Evolutionary conservation across 352 stramenopile genomes (phyloP), one percentile per base, ranked within the genome.

Genomic region (Pythium scleroteichum): DNA sequence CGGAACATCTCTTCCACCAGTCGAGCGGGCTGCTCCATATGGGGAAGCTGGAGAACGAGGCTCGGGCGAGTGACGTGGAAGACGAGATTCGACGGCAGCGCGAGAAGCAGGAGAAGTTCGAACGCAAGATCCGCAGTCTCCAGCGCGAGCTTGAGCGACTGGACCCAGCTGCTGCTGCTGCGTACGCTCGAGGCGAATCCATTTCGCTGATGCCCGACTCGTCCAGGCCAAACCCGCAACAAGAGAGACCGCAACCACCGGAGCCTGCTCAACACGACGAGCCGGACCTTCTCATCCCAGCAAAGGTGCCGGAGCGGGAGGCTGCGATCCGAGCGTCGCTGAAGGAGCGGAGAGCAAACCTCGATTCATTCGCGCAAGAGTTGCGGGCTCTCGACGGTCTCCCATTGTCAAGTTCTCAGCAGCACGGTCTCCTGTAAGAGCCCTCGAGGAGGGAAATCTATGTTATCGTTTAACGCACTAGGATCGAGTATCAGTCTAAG

Each of bases 1-100:
- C 74, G 0, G 38, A 62, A 23, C 72, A 79, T 56, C 35, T 90
- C 13, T 78, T 88, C 42, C 57, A 68, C 23, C 82, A 72, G 41
- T 73, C 75, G 27, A 77, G 70, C 16, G 64, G 65, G 23, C 38
- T 81, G 17, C 47, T 88, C 22, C 51, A 68, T 12, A 63, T 66
- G 6, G 70, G 79, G 44, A 46, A 41, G 20, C 50, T 90, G 32
- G 76, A 87, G 20, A 72, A 71, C 23, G 73, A 88, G 19, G 66
- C 84, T 14, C 80, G 73, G 9, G 65, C 59, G 9, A 49, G 64
- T 0, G 73, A 86, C 20, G 42, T 85, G 29, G 68, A 75, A n/a
- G 75, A 87, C 35, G 69, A 79, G 7, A 70, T 75, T 39, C 57
- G 53, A 19, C 40, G 13, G 14, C 60, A 76, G 22, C 54, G 35